Evolutionary conservation across 2,329 filamentous ascomycete species (phyloP), one percentile per base, ranked within the genome.

Genomic region (Mollisiaceae sp.): DNA sequence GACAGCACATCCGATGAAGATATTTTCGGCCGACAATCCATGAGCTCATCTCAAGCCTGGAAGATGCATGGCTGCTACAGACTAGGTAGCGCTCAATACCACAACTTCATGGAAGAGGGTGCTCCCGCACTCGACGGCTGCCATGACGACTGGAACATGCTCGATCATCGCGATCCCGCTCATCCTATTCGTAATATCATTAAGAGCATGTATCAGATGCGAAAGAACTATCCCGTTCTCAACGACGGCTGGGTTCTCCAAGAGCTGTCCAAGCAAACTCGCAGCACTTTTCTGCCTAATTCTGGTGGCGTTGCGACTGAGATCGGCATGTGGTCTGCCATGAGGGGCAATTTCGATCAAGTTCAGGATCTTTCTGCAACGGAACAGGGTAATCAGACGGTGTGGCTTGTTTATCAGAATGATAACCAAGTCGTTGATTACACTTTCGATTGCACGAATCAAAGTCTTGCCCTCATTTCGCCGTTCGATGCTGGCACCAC

Each of bases 121-220:
- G 50, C 50, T 22, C 50, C 50, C 1, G 50, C 50, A 15, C 50
- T 54, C 1, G 14, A 54, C 24, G 50, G 50, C 3, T 54, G 50
- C 50, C 14, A 54, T 24, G 50, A 54, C 32, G 50, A 54, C 14
- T 54, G 22, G 50, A 54, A 32, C 32, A 15, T 24, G 2, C 50
- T 54, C 14, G 50, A 54, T 35, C 50, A 54, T 54, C 50, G 50
- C 24, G 50, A 54, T 18, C 50, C 50, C 11, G 8, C 50, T 1
- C 50, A 54, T 32, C 50, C 50, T 5, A 54, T 54, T 54, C 50
- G 50, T 3, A 54, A 54, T n/a, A 54, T 54, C 27, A 54, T 54
- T 14, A 54, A 54, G 14, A 54, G 24, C 24, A 54, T 54, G 50
- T 54, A 54, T 35, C 50, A 54, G n/a, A 54, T 54, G 50, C 22